phyloP scores from a whole-genome alignment of 352 stramenopile genomes.

The Plasmopara halstedii region DNA sequence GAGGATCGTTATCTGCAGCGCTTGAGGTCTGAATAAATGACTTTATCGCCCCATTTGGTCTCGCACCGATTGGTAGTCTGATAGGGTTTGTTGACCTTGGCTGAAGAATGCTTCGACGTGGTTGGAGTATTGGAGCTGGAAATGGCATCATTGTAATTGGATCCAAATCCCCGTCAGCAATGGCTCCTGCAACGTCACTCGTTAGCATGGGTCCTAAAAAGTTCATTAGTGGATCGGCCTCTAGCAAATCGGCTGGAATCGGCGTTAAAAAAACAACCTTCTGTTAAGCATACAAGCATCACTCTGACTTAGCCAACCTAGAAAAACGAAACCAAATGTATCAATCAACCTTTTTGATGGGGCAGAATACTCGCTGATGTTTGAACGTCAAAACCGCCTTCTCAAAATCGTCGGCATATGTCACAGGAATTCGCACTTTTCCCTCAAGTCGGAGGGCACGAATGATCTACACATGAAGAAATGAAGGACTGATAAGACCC shows the following conservation, averaged over 20 bases:
- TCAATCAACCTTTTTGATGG: conserved; percentile 29
- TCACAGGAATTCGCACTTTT: conserved; percentile 40
- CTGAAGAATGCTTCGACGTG: conserved; percentile 2
- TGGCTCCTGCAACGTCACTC: conserved; percentile 32
- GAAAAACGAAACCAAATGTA: neutral
- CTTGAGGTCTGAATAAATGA: conserved; percentile 21
- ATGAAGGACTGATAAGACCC: neutral
- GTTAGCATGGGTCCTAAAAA: conserved; percentile 58
- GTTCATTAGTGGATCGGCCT: conserved; percentile 31
- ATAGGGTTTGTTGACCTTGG: neutral
- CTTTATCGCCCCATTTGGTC: conserved; percentile 9
- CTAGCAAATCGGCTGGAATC: conserved; percentile 24
- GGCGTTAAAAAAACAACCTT: conserved; percentile 59
- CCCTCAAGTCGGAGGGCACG: conserved; percentile 52
- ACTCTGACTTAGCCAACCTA: neutral
- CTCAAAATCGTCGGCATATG: conserved; percentile 60
- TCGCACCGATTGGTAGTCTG: neutral
- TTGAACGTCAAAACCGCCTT: conserved; percentile 58
- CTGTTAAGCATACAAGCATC: conserved; percentile 19
- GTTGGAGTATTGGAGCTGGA: conserved; percentile 1
- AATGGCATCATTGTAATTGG: conserved; percentile 56
- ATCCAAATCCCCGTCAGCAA: conserved; percentile 70
- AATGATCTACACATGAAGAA: conserved; percentile 34
- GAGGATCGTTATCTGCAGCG: conserved; percentile 11
- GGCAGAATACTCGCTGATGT: conserved; percentile 66